Evolutionary conservation across 2,329 filamentous ascomycete genomes (phyloP).

Genomic region (Hymenoscyphus linearis): DNA sequence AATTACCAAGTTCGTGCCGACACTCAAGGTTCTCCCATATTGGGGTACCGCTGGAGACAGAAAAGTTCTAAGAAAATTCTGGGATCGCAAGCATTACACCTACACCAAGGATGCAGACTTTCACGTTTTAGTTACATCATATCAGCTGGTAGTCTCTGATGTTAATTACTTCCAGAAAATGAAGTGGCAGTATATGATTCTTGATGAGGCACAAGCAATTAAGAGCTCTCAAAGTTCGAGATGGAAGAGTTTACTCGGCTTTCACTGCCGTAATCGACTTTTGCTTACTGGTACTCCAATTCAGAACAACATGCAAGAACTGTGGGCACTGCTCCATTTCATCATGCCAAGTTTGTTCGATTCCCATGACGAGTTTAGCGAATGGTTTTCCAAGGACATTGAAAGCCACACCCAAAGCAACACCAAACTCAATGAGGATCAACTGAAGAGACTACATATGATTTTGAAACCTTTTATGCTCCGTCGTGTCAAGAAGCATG

Average conservation of each 20-base stretch:
- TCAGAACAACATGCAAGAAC: slow-evolving; percentile 99
- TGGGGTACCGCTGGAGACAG: slow-evolving; percentile 94
- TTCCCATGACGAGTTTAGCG: slow-evolving; percentile 86
- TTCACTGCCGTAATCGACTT: slow-evolving; percentile 91
- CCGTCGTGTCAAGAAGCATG: slow-evolving; percentile 98
- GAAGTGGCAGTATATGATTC: slow-evolving; percentile 99
- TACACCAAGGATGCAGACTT: slow-evolving; percentile 92
- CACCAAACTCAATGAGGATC: slow-evolving; percentile 98
- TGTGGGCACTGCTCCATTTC: slow-evolving; percentile 97
- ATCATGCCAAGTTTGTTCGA: slow-evolving; percentile 99
- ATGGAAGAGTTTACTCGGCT: slow-evolving; percentile 92
- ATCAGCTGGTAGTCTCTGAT: slow-evolving; percentile 94
- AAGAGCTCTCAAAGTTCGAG: slow-evolving; percentile 94
- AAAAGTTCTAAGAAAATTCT: slow-evolving; percentile 96
- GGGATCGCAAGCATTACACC: slow-evolving; percentile 95
- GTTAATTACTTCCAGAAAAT: slow-evolving; percentile 98
- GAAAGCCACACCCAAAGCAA: slow-evolving; percentile 98
- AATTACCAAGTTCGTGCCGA: slow-evolving; percentile 88
- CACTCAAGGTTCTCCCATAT: slow-evolving; percentile 92
- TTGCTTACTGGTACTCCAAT: slow-evolving; percentile 95
- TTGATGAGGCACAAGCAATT: slow-evolving; percentile 97
- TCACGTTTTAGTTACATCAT: slow-evolving; percentile 94
- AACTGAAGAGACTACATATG: slow-evolving; percentile 95
- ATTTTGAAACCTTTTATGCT: slow-evolving; percentile 99
- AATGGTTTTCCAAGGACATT: slow-evolving; percentile 94